phyloP scores from a whole-genome alignment of 331 rosid species.

The Prunus yedoensis region DNA sequence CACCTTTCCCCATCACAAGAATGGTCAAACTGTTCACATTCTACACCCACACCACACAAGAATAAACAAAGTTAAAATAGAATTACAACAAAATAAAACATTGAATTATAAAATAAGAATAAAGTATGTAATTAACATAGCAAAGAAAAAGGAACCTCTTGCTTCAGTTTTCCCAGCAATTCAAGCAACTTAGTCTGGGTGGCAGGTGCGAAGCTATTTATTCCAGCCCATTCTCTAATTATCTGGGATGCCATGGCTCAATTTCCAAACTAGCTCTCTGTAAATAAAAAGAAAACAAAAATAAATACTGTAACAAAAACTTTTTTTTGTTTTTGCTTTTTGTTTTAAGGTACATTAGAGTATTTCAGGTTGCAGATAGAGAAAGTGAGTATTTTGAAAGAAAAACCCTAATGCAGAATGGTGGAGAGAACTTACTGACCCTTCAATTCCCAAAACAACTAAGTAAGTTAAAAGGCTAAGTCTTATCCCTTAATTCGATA shows the following conservation, averaged over 20 bases:
- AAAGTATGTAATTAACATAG: too few species aligned
- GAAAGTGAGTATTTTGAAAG: neutral
- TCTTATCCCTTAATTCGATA: neutral
- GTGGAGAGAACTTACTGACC: neutral
- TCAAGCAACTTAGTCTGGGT: constrained; percentile 85
- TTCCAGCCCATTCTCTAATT: constrained; percentile 84
- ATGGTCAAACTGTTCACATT: constrained; percentile 80
- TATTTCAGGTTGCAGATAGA: neutral
- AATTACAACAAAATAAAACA: constrained; percentile 1
- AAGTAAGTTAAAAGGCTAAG: neutral
- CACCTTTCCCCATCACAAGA: constrained; percentile 98
- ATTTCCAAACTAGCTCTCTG: constrained; percentile 14
- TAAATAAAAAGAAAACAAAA: neutral
- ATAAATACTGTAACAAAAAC: neutral
- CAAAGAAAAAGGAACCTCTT: constrained; percentile 50
- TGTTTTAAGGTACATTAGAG: neutral
- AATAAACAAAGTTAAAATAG: constrained; percentile 8
- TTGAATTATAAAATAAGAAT: neutral
- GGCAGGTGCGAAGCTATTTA: constrained; percentile 76
- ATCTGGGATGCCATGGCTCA: constrained; percentile 64
- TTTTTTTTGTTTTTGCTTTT: too few species aligned
- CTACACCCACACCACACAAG: constrained; percentile 39
- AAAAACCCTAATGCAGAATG: neutral
- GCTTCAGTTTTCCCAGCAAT: constrained; percentile 75
- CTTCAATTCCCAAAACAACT: neutral